These are phyloP conservation scores for Xylaria polymorpha DNA, from an alignment of 2,329 filamentous ascomycete species.

Conservation along the genomic window DNA sequence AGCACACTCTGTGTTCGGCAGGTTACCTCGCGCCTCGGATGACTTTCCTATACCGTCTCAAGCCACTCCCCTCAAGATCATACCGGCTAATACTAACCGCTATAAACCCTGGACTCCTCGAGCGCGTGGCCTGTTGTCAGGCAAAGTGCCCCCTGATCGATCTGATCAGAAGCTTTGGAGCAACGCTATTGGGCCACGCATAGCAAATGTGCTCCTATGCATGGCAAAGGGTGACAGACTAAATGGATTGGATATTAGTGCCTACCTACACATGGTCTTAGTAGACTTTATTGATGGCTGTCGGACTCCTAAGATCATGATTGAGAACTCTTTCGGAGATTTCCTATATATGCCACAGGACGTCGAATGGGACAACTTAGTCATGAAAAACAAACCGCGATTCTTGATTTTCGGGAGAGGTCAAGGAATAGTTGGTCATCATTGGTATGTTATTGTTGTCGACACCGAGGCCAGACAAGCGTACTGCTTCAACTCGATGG, in stretches of 20 bases:
- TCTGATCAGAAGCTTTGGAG: conserved; percentile 9
- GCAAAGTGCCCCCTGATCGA: neutral
- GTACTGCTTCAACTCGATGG: conserved; percentile 26
- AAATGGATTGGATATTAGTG: conserved; percentile 12
- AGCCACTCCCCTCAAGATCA: neutral
- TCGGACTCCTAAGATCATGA: neutral
- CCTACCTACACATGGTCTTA: conserved; percentile 23
- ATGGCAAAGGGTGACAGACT: neutral
- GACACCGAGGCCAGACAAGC: conserved; percentile 5
- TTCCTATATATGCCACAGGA: conserved; percentile 9
- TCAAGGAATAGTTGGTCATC: neutral
- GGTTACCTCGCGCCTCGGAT: neutral
- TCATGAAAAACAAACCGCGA: conserved; percentile 1
- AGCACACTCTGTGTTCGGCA: neutral
- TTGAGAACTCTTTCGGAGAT: conserved; percentile 14
- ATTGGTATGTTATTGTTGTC: conserved; percentile 24
- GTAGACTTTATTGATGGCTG: conserved; percentile 10
- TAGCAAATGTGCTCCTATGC: conserved; percentile 23
- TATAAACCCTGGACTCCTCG: neutral
- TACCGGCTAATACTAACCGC: neutral
- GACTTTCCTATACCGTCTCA: conserved; percentile 10
- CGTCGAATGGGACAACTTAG: neutral
- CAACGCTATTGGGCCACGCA: conserved; percentile 9
- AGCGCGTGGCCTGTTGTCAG: conserved; percentile 2
- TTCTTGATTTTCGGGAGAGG: conserved; percentile 21